Conservation (phyloP, 805 yeast species). For the Starmerella apicola region DNA sequence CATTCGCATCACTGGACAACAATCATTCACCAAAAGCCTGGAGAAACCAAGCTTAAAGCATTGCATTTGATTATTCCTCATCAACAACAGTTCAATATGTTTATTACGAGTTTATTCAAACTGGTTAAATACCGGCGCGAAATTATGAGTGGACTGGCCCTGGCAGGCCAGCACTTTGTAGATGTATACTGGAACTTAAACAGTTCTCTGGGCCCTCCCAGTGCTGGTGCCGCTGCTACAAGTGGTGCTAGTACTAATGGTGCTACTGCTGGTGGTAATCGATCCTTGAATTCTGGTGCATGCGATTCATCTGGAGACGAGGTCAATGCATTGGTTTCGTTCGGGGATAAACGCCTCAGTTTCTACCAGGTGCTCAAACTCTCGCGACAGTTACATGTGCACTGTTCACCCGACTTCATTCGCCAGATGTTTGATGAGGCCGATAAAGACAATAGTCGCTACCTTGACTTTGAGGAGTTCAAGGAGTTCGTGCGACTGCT, state of each 20-base stretch:
- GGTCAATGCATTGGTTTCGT: constrained; percentile 13
- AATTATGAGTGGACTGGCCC: constrained; percentile 48
- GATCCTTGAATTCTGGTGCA: constrained; percentile 13
- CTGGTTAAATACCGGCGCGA: constrained; percentile 47
- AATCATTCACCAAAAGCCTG: constrained; percentile 51
- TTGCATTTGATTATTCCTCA: constrained; percentile 62
- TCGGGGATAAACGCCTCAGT: constrained; percentile 29
- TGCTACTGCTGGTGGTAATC: not conserved
- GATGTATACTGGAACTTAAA: constrained; percentile 44
- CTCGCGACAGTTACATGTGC: constrained; percentile 57
- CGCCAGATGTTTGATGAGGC: constrained; percentile 40
- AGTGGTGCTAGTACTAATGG: too few relatives aligned
- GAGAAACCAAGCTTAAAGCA: constrained; percentile 54
- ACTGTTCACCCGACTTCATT: constrained; percentile 46
- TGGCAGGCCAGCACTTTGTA: constrained; percentile 52
- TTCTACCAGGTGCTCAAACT: constrained; percentile 59
- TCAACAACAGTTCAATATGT: constrained; percentile 39
- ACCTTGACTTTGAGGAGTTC: constrained; percentile 59
- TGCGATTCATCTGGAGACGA: not conserved
- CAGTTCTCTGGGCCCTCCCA: not conserved
- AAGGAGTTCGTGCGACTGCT: constrained; percentile 58
- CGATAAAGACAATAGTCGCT: constrained; percentile 38
- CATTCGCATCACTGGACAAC: constrained; percentile 66
- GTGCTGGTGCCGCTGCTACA: not conserved
- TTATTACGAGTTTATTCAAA: constrained; percentile 43